phyloP scores from a whole-genome alignment of 176 grass and related monocot species.

The Canna indica region DNA sequence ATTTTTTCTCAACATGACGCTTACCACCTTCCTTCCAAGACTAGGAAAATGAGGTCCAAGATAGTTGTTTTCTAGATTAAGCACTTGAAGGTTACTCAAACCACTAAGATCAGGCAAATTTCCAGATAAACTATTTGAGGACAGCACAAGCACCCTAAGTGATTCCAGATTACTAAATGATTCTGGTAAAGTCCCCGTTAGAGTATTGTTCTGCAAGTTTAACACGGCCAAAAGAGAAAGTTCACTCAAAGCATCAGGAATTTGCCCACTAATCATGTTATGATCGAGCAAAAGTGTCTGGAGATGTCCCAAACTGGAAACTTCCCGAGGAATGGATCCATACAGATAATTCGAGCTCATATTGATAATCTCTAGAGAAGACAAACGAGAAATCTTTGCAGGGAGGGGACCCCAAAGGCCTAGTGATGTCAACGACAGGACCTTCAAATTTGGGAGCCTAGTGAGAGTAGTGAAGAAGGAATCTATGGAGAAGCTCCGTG shows the following conservation, averaged over 20 bases:
- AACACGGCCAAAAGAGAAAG: constrained; percentile 56
- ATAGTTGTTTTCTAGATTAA: constrained; percentile 62
- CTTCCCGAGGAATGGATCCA: constrained; percentile 41
- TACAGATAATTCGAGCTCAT: constrained; percentile 71
- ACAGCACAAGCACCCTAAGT: constrained; percentile 55
- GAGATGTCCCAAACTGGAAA: constrained; percentile 42
- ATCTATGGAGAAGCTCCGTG: constrained; percentile 63
- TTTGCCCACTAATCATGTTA: constrained; percentile 49
- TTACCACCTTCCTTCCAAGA: constrained; percentile 54
- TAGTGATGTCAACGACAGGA: constrained; percentile 62
- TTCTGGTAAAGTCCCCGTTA: constrained; percentile 42
- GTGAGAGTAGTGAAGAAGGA: constrained; percentile 61
- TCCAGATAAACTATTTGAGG: constrained; percentile 61
- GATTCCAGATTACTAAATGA: constrained; percentile 36
- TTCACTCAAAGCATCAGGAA: constrained; percentile 35
- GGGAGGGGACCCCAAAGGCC: constrained; percentile 73
- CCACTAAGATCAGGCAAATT: constrained; percentile 61
- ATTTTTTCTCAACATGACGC: constrained; percentile 58
- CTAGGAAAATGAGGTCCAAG: constrained; percentile 61
- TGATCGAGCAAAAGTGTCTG: constrained; percentile 71
- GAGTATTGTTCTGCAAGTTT: constrained; percentile 62
- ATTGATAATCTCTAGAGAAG: constrained; percentile 67
- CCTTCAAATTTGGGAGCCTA: constrained; percentile 71
- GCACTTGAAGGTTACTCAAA: constrained; percentile 41
- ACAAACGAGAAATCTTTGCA: constrained; percentile 43